Percentiles rank a stretch among this genome's conserved stretches.
phyloP scores from a whole-genome alignment of 208 protist genomes.

The Crithidia thermophila region DNA sequence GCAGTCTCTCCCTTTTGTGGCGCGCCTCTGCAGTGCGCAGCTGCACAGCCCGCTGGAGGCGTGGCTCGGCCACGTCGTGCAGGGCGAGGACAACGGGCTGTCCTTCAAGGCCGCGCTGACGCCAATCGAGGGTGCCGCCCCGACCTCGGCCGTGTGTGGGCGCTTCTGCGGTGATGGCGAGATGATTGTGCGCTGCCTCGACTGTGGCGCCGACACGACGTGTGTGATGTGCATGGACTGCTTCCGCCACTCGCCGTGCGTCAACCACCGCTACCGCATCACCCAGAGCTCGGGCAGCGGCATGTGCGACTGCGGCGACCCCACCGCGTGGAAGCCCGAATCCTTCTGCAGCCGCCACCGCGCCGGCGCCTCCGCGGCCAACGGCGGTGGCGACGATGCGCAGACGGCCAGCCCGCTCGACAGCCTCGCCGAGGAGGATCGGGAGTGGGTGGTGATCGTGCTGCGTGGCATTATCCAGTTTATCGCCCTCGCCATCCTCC shows the following conservation, averaged over 20 bases:
- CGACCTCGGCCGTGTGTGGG: constrained; percentile 56
- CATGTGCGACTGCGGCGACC: constrained; percentile 95
- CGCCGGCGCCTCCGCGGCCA: constrained; percentile 13
- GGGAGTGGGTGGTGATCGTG: constrained; percentile 48
- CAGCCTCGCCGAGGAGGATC: constrained; percentile 22
- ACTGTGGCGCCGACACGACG: constrained; percentile 84
- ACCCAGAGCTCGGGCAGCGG: constrained; percentile 65
- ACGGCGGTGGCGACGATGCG: background rate
- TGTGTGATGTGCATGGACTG: constrained; percentile 93
- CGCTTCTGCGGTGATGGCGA: constrained; percentile 50
- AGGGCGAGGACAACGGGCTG: constrained; percentile 16
- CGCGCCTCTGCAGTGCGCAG: constrained; percentile 20
- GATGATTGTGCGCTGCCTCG: constrained; percentile 83
- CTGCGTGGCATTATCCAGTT: constrained; percentile 52
- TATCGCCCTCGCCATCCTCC: constrained; percentile 38
- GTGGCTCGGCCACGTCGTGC: constrained; percentile 39
- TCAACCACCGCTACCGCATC: constrained; percentile 77
- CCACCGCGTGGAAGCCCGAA: constrained; percentile 70
- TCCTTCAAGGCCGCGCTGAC: constrained; percentile 17
- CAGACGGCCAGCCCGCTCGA: constrained; percentile 9
- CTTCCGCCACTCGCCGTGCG: constrained; percentile 86
- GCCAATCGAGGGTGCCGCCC: constrained; percentile 5
- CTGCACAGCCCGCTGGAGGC: constrained; percentile 36
- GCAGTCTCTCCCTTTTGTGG: constrained; percentile 7
- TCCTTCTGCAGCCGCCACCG: constrained; percentile 71